Evolutionary conservation across 225 moss, liverwort and hornwort genomes (phyloP).

Genomic region (Anthoceros angustus): DNA sequence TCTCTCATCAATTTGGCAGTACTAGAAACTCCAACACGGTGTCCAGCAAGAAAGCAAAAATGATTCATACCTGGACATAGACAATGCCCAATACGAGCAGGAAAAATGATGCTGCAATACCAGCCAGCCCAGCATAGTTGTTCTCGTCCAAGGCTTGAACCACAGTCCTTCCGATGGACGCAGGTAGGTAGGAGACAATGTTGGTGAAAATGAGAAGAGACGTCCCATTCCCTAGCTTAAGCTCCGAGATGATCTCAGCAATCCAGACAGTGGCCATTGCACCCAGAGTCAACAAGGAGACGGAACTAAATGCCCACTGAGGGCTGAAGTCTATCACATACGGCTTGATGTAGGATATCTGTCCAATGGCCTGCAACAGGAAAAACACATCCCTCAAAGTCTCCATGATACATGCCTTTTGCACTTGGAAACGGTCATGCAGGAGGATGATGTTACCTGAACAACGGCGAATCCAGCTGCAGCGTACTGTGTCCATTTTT

Average conservation of each 20-base stretch:
- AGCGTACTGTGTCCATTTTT: constrained; percentile 66
- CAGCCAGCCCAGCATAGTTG: constrained; percentile 68
- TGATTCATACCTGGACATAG: constrained; percentile 60
- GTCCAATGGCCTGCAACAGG: constrained; percentile 66
- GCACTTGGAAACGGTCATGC: neutral
- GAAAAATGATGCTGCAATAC: constrained; percentile 59
- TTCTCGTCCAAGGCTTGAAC: constrained; percentile 67
- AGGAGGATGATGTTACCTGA: constrained; percentile 26
- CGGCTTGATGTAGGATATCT: constrained; percentile 74
- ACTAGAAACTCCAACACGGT: neutral
- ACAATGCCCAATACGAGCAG: constrained; percentile 88
- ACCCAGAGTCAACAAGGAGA: constrained; percentile 60
- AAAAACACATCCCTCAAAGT: neutral
- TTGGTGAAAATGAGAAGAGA: constrained; percentile 91
- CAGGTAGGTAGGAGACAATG: constrained; percentile 91
- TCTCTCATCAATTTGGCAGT: neutral
- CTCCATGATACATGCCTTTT: constrained; percentile 2
- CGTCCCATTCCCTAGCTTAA: constrained; percentile 85
- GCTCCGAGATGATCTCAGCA: constrained; percentile 70
- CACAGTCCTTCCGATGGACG: constrained; percentile 79
- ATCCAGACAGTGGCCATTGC: constrained; percentile 64
- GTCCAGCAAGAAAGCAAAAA: neutral
- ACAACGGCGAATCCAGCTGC: constrained; percentile 63
- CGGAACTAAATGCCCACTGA: constrained; percentile 74
- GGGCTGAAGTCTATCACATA: constrained; percentile 71